Percentiles rank a stretch among this genome's conserved stretches.
phyloP scores from a whole-genome alignment of 2,329 filamentous ascomycete genomes.

The Nannizzia gypsea region DNA sequence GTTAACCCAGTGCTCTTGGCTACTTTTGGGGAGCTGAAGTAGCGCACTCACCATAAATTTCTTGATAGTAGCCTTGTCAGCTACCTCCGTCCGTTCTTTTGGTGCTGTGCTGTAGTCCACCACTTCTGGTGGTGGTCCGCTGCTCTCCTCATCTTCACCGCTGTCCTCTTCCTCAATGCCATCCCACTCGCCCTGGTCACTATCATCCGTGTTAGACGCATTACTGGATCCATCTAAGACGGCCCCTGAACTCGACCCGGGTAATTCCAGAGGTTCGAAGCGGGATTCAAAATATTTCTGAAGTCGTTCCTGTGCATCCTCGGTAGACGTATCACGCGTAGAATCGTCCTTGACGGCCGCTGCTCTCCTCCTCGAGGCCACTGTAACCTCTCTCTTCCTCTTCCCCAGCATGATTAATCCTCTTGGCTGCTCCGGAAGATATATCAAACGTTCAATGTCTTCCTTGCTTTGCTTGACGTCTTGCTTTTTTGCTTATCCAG shows the following conservation, averaged over 20 bases:
- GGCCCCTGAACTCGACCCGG: slow-evolving; percentile 15
- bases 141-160: slow-evolving; percentile 29
- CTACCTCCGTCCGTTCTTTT: neutral
- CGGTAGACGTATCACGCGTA: slow-evolving; percentile 22
- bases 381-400: slow-evolving; percentile 35
- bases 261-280: slow-evolving; percentile 59
- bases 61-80: slow-evolving; percentile 58
- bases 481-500: neutral
- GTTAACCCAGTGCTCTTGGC: neutral
- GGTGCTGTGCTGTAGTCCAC: slow-evolving; percentile 44
- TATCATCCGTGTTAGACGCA: slow-evolving; percentile 16
- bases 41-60: slow-evolving; percentile 56
- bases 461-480: neutral
- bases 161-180: slow-evolving; percentile 43
- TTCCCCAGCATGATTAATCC: slow-evolving; percentile 33
- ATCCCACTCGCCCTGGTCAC: slow-evolving; percentile 43
- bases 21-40: neutral
- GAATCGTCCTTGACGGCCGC: slow-evolving; percentile 18
- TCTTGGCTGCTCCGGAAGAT: neutral
- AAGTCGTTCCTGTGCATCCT: slow-evolving; percentile 62
- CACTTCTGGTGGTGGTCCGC: slow-evolving; percentile 42
- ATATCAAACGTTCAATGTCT: neutral
- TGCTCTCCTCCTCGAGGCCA: slow-evolving; percentile 19
- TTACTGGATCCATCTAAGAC: slow-evolving; percentile 10
- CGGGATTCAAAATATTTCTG: slow-evolving; percentile 76